A percentile compares a stretch with the other conserved stretches of the same genome.
phyloP scores from a whole-genome alignment of 2,329 filamentous ascomycete species.

The Aureobasidium uvarum region DNA sequence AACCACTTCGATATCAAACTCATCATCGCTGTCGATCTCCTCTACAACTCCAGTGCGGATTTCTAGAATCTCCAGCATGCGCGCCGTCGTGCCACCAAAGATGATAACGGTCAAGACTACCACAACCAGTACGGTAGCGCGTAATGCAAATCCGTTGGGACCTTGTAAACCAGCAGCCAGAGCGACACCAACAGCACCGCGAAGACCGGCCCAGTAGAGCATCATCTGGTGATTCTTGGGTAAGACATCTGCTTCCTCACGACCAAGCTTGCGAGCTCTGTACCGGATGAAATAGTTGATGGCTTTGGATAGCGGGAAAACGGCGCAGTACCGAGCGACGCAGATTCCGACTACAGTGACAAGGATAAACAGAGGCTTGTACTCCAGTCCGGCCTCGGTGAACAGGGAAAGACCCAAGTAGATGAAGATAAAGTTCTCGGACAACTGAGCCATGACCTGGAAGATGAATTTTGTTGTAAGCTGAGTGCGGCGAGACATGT shows the following conservation, averaged over 20 bases:
- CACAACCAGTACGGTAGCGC: conserved; percentile 94
- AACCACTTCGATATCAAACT: conserved; percentile 86
- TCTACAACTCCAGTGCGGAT: conserved; percentile 96
- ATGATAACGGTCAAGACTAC: conserved; percentile 98
- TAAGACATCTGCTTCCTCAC: conserved; percentile 78
- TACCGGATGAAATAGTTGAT: conserved; percentile 95
- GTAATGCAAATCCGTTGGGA: conserved; percentile 67
- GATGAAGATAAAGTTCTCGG: conserved; percentile 99
- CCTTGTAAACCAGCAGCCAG: conserved; percentile 85
- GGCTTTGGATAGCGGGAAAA: conserved; percentile 83
- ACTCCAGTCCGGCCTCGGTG: conserved; percentile 81
- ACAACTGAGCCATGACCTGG: conserved; percentile 88
- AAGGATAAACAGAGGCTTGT: conserved; percentile 93
- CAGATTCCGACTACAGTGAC: conserved; percentile 91
- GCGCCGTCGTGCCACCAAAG: conserved; percentile 93
- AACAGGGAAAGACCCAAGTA: conserved; percentile 94
- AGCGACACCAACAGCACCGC: conserved; percentile 92
- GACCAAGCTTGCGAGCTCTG: conserved; percentile 71
- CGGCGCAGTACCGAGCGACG: conserved; percentile 85
- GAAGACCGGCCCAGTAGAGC: conserved; percentile 98
- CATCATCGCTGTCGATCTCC: conserved; percentile 95
- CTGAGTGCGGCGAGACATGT: conserved; percentile 97
- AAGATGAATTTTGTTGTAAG: conserved; percentile 98
- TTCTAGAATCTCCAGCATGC: conserved; percentile 96
- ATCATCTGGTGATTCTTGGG: conserved; percentile 97